Percentiles rank a stretch among this genome's conserved stretches.
Evolutionary conservation across 768 basidiomycete genomes (phyloP).

Genomic region (Xanthoconium stramineum): DNA sequence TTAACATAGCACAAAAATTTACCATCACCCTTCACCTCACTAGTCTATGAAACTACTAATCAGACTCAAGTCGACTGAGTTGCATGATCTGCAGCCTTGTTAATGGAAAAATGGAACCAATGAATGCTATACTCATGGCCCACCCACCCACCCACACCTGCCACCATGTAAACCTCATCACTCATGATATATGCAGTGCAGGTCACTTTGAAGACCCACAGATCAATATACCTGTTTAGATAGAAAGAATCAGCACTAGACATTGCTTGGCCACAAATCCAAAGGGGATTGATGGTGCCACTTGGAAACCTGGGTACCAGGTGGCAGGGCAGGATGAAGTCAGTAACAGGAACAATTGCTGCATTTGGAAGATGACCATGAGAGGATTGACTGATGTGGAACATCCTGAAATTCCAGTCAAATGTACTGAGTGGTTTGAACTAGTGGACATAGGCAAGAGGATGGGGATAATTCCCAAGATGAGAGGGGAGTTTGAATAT

Average conservation of each 20-base stretch:
- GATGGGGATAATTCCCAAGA: constrained; percentile 9
- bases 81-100: too few species aligned
- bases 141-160: too few species aligned
- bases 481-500: constrained; percentile 26
- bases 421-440: background rate
- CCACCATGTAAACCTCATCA: too few species aligned
- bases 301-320: background rate
- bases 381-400: background rate
- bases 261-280: background rate
- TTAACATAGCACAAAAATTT: too few species aligned
- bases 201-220: background rate
- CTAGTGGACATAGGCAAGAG: constrained; percentile 18
- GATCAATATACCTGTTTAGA: constrained; percentile 1
- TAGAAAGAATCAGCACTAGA: background rate
- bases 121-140: too few species aligned
- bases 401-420: background rate
- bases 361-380: background rate
- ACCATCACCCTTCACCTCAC: too few species aligned
- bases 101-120: too few species aligned
- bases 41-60: too few species aligned
- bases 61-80: too few species aligned
- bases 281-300: background rate
- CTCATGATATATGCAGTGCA: background rate
- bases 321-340: background rate
- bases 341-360: background rate